These are phyloP conservation scores for Pezicula neosporulosa DNA, from an alignment of 2,329 filamentous ascomycete genomes.

Conservation along the genomic window DNA sequence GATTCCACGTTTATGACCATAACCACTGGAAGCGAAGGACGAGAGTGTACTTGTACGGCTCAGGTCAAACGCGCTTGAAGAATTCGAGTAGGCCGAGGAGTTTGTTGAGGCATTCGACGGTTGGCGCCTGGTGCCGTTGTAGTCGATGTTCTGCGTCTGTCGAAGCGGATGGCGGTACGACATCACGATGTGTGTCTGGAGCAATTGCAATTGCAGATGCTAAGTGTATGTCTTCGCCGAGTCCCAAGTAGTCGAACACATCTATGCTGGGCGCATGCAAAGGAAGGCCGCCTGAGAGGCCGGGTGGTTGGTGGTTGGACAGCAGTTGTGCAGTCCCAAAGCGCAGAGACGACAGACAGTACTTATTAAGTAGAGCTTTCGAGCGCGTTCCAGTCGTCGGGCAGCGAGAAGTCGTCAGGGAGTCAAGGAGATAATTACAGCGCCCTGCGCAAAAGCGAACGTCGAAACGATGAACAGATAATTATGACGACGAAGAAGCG, in stretches of 20 bases:
- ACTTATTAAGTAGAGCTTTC: neutral
- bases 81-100: slow-evolving; percentile 64
- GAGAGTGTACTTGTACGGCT: slow-evolving; percentile 68
- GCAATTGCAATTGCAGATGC: neutral
- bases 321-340: neutral
- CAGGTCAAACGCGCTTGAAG: slow-evolving; percentile 44
- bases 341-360: neutral
- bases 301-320: slow-evolving; percentile 1
- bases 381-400: neutral
- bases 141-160: slow-evolving; percentile 51
- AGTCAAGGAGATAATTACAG: slow-evolving; percentile 5
- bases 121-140: slow-evolving; percentile 45
- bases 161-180: slow-evolving; percentile 57
- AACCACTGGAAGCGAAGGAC: slow-evolving; percentile 65
- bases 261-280: slow-evolving; percentile 17
- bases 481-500: slow-evolving; percentile 9
- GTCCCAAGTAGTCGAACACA: slow-evolving; percentile 7
- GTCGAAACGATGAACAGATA: slow-evolving; percentile 7
- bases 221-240: slow-evolving; percentile 8
- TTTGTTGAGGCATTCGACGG: slow-evolving; percentile 68
- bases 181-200: slow-evolving; percentile 35
- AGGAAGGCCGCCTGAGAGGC: slow-evolving; percentile 15
- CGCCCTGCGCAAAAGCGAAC: slow-evolving; percentile 19
- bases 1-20: slow-evolving; percentile 68
- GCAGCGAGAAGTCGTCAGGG: neutral